Conservation (phyloP, 345 rosid genomes). For the Laguncularia racemosa region DNA sequence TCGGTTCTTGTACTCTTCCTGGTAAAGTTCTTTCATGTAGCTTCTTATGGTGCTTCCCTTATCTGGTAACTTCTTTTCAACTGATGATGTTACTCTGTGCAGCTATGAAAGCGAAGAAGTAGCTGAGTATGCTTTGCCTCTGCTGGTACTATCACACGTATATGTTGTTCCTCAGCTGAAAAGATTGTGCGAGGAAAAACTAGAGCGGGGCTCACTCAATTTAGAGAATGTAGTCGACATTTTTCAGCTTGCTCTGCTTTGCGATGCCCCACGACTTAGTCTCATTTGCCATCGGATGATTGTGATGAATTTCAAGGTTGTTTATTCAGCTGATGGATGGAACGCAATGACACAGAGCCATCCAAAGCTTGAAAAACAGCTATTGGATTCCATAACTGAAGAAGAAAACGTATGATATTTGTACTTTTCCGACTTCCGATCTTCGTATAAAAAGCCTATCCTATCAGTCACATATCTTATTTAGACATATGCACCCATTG, state of each 20-base stretch:
- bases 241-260: conserved; percentile 75
- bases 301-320: conserved; percentile 37
- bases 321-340: conserved; percentile 68
- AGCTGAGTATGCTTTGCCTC: conserved; percentile 45
- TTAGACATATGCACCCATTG: no score
- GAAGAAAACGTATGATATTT: conserved; percentile 42
- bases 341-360: conserved; percentile 70
- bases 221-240: conserved; percentile 66
- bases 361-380: conserved; percentile 68
- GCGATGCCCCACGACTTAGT: conserved; percentile 71
- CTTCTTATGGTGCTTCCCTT: background rate
- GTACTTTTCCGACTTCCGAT: no score
- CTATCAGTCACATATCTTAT: no score
- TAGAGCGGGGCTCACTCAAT: conserved; percentile 59
- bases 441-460: no score
- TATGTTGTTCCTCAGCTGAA: conserved; percentile 64
- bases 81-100: conserved; percentile 7
- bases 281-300: conserved; percentile 66
- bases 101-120: conserved; percentile 69
- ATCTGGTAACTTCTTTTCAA: background rate
- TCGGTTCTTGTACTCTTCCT: conserved; percentile 72
- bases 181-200: conserved; percentile 45
- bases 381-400: conserved; percentile 37
- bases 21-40: conserved; percentile 29
- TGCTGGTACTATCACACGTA: conserved; percentile 75